A percentile compares a stretch with the other conserved stretches of the same genome.
phyloP scores from a whole-genome alignment of 306 rosid species.

The Amphicarpaea edgeworthii region DNA sequence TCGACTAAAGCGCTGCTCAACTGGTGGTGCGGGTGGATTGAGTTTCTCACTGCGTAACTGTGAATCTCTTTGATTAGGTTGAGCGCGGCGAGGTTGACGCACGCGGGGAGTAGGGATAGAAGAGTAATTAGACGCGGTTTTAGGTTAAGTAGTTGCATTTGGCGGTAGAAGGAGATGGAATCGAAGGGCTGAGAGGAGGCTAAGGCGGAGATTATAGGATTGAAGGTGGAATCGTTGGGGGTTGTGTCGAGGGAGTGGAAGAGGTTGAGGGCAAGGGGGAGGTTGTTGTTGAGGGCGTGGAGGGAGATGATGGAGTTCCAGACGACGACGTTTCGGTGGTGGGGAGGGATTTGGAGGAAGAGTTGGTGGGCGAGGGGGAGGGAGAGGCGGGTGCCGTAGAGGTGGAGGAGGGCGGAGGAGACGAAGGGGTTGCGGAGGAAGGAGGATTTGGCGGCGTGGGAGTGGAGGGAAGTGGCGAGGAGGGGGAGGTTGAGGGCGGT shows the following conservation, averaged over 20 bases:
- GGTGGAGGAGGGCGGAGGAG: slow-evolving; percentile 59
- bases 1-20: slow-evolving; percentile 73
- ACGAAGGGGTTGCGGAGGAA: slow-evolving; percentile 66
- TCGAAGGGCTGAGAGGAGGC: slow-evolving; percentile 49
- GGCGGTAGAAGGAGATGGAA: slow-evolving; percentile 62
- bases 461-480: slow-evolving; percentile 73
- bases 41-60: slow-evolving; percentile 64
- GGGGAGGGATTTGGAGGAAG: slow-evolving; percentile 69
- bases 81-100: slow-evolving; percentile 60
- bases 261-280: slow-evolving; percentile 52
- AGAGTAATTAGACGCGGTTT: slow-evolving; percentile 68
- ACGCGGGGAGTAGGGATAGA: slow-evolving; percentile 70
- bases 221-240: slow-evolving; percentile 66
- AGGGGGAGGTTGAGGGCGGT: slow-evolving; percentile 57
- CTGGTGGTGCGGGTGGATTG: slow-evolving; percentile 57
- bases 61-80: slow-evolving; percentile 76
- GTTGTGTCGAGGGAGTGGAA: slow-evolving; percentile 60
- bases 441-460: slow-evolving; percentile 64
- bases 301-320: slow-evolving; percentile 77
- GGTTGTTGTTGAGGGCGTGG: slow-evolving; percentile 46
- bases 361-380: slow-evolving; percentile 55
- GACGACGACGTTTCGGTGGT: slow-evolving; percentile 61
- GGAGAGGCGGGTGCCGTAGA: slow-evolving; percentile 70
- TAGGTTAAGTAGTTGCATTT: slow-evolving; percentile 51
- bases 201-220: slow-evolving; percentile 64